Base-by-base conservation (phyloP, 306 rosid species). In the Lathyrus oleraceus region DNA sequence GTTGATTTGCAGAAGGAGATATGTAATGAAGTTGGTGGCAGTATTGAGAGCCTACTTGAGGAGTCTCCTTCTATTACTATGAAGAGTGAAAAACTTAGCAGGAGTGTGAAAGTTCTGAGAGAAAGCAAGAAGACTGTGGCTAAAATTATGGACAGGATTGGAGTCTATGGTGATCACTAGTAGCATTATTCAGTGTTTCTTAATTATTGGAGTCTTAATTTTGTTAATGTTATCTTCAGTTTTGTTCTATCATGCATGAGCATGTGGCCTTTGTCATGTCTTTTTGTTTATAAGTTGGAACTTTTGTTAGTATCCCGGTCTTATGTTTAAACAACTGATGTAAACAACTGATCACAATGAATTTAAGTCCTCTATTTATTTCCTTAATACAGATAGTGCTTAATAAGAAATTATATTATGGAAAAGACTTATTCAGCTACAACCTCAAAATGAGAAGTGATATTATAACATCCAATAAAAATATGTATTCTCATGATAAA, bases 41-140 rank as follows among this genome's bases (percentile, higher is more conserved):
- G 83, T 5, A 51, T 83, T 7, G 85, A 87, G 27, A 83, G 44
- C 47, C 13, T 85, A 36, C 51, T 87, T 5, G 86, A 85, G 69
- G 92, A 87, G 53, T 30, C 84, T 17, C 87, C 92, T 0, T 27
- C 30, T 27, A 27, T 27, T 27, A 1, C 4, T 27, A 3, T 27
- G 30, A 27, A 27, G 2, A 27, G 30, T 1, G 30, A 27, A 27
- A 27, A 27, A 27, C 30, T 27, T 27, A 27, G 14, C 0, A 60
- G 74, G 62, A 85, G 87, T 36, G 45, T 83, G 0, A n/a, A 35
- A 6, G 72, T 76, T 9, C 75, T 88, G 0, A 47, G 69, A 1
- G 79, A 81, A 3, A 76, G 84, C 8, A 85, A 77, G 47, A 81
- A 71, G 0, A 79, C 76, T 0, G 71, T 85, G 0, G 79, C 71